These are phyloP conservation scores for Adansonia gregorii DNA, from an alignment of 441 rosid genomes.

Conservation along the genomic window DNA sequence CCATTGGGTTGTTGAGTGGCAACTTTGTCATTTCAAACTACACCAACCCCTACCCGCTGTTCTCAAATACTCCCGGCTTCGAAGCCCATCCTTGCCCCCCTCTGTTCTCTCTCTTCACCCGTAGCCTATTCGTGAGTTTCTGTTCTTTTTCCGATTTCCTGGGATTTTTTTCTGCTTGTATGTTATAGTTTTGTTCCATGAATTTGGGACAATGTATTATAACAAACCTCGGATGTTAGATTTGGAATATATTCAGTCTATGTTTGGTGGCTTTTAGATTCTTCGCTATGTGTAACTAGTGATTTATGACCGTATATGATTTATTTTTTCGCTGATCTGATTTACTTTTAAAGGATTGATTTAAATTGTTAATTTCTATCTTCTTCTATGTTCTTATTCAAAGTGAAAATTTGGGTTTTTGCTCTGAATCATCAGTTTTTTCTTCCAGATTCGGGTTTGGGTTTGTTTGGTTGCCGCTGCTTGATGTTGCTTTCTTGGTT, in stretches of 20 bases:
- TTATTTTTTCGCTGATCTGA: not conserved
- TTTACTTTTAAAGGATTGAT: not conserved
- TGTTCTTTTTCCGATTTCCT: not conserved
- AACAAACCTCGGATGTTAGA: not conserved
- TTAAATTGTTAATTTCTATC: not conserved
- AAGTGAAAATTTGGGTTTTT: not conserved
- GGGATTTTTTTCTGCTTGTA: not conserved
- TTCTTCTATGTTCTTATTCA: not conserved
- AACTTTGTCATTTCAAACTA: not conserved
- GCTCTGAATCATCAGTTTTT: not conserved
- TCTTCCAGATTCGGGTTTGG: conserved; percentile 3
- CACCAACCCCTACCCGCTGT: not conserved
- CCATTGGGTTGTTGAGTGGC: conserved; percentile 21
- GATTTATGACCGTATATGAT: too few relatives aligned
- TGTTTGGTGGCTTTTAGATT: not conserved
- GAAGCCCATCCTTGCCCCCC: not conserved
- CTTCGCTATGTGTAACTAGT: not conserved
- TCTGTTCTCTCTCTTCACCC: not conserved
- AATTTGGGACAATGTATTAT: conserved; percentile 3
- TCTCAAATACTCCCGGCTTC: conserved; percentile 10
- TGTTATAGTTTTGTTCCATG: not conserved
- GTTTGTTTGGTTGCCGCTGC: not conserved
- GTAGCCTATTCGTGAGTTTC: not conserved
- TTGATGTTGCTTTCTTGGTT: not conserved
- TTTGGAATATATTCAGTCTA: not conserved